Evolutionary conservation across 2,329 filamentous ascomycete species (phyloP), one percentile per base, ranked within the genome.

Genomic region (Sporothrix brunneoviolacea): DNA sequence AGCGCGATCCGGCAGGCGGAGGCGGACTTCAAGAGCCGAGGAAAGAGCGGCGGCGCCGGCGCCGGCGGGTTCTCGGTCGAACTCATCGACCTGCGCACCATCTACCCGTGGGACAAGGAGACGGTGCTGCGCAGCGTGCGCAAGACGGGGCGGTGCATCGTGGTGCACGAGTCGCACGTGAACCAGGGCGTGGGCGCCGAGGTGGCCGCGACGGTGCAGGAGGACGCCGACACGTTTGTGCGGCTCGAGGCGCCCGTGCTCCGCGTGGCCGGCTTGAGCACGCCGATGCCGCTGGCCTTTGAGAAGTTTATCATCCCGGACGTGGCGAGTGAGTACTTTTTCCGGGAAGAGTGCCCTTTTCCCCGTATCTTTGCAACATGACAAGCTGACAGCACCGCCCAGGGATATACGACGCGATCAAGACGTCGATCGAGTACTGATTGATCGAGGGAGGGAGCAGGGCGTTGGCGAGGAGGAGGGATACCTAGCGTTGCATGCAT

Each of bases 141-240:
- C 59, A 95, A 93, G 73, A 95, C 91, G 0, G 90, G 91, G 0
- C 72, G 88, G 53, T 89, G 86, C 35, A 78, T 96, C 49, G 84
- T 96, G 2, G 91, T 96, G 7, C 91, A 96, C 63, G 91, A 96
- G 69, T 84, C 88, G 51, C 94, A 93, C 86, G 77, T 91, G 56
- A 95, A 95, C 60, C 86, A 86, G 7, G 91, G 91, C 13, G 80
- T 95, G 15, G 91, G 91, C 2, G 90, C 91, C 5, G 90, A 95
- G 63, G 84, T 96, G 1, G 88, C 91, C 1, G 88, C 90, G 0
- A 86, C 86, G 2, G 87, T 96, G 46, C 90, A 95, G 65, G 88
- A 93, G 58, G 82, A 86, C 50, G 64, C 70, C 0, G 72, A 77
- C 24, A 91, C 89, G 0, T 96, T 96, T 64, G 65, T 93, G 55